Evolutionary conservation across 2,329 filamentous ascomycete genomes (phyloP).

Genomic region (Fusarium sp.): DNA sequence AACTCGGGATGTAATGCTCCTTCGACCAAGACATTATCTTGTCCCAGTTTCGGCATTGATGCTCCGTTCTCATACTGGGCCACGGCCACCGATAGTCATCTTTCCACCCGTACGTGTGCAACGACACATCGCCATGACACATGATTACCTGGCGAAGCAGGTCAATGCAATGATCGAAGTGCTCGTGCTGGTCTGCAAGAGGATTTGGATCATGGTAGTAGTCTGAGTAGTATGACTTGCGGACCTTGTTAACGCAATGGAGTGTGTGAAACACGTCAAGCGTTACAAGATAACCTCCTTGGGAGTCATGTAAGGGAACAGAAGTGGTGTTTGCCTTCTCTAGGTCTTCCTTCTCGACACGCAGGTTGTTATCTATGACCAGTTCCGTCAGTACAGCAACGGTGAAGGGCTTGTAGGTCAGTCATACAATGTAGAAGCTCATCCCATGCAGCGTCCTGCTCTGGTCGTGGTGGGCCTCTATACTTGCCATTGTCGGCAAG

Average conservation of each 20-base stretch:
- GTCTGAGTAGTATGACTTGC: constrained; percentile 10
- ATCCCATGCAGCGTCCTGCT: constrained; percentile 18
- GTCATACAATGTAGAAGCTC: constrained; percentile 1
- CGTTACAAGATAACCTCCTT: constrained; percentile 12
- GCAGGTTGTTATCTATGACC: not conserved
- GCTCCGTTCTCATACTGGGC: constrained; percentile 13
- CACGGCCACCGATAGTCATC: constrained; percentile 18
- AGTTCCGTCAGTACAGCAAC: rapidly evolving
- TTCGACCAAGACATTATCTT: constrained; percentile 15
- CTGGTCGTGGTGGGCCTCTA: constrained; percentile 11
- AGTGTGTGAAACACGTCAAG: constrained; percentile 17
- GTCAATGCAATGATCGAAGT: constrained; percentile 21
- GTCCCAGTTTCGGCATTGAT: constrained; percentile 13
- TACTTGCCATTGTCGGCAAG: constrained; percentile 14
- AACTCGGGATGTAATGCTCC: constrained; percentile 8
- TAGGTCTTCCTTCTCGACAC: constrained; percentile 4
- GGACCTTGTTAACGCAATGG: constrained; percentile 13
- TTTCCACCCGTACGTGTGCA: constrained; percentile 15
- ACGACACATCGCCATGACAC: constrained; percentile 16
- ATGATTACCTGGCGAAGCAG: constrained; percentile 14
- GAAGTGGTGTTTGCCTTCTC: constrained; percentile 11
- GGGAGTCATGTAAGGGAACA: constrained; percentile 1
- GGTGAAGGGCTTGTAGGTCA: too few relatives aligned
- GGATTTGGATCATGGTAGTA: constrained; percentile 19
- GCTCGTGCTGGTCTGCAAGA: constrained; percentile 11